phyloP scores from a whole-genome alignment of 225 moss, liverwort and hornwort species.

The Rhytidiadelphus loreus region DNA sequence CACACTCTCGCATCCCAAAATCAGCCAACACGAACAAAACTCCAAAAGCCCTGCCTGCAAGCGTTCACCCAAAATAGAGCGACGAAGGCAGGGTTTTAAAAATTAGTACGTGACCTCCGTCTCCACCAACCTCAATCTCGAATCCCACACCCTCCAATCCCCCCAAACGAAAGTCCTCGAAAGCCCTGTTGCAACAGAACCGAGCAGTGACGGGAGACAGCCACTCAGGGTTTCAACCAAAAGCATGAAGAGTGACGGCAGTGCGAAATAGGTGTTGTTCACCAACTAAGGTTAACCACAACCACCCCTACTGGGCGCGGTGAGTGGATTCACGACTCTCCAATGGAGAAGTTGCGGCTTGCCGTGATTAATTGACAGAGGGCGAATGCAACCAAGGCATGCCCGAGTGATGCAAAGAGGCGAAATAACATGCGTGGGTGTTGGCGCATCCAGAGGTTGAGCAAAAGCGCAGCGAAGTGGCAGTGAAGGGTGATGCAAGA shows the following conservation, averaged over 20 bases:
- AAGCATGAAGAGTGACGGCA: background rate
- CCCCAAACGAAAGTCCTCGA: background rate
- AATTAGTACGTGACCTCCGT: background rate
- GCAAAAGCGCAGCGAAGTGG: background rate
- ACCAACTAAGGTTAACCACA: background rate
- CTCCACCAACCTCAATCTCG: background rate
- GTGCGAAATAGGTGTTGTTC: background rate
- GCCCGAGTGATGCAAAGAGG: background rate
- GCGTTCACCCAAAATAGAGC: background rate
- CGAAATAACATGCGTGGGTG: background rate
- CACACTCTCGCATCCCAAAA: background rate
- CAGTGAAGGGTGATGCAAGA: background rate
- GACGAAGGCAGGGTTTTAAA: background rate
- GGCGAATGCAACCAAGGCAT: background rate
- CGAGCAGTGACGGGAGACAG: background rate
- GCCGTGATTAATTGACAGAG: background rate
- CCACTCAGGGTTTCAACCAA: background rate
- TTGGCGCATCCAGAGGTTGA: background rate
- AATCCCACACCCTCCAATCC: background rate
- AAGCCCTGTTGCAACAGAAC: background rate
- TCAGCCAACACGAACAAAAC: background rate
- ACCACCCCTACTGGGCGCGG: background rate
- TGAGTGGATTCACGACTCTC: background rate
- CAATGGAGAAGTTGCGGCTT: background rate
- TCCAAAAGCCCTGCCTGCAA: background rate